Evolutionary conservation across 345 rosid genomes (phyloP).

Genomic region (Lumnitzera littorea): DNA sequence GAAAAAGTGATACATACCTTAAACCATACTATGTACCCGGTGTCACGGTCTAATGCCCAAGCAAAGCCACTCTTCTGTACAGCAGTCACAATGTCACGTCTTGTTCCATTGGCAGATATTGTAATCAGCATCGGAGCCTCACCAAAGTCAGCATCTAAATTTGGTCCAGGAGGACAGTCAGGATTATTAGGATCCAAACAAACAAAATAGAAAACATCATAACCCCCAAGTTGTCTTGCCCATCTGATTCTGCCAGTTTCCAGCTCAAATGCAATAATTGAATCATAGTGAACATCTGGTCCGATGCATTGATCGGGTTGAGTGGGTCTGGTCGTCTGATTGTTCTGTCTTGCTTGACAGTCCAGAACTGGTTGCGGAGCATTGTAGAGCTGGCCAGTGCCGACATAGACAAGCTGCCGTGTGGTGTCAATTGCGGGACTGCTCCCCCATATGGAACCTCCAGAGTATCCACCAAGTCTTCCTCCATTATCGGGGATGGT

Average conservation of each 20-base stretch:
- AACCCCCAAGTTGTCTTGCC: constrained; percentile 35
- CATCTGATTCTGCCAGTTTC: constrained; percentile 26
- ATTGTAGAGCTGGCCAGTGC: constrained; percentile 32
- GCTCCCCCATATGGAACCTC: constrained; percentile 46
- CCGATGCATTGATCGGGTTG: constrained; percentile 33
- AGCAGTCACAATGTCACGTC: constrained; percentile 20
- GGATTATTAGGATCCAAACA: constrained; percentile 38
- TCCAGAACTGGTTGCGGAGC: constrained; percentile 25
- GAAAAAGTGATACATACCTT: constrained; percentile 15
- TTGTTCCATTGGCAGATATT: constrained; percentile 8
- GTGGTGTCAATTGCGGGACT: constrained; percentile 31
- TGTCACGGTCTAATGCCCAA: constrained; percentile 38
- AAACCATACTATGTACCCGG: constrained; percentile 30
- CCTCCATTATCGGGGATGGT: constrained; percentile 39
- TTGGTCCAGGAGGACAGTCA: constrained; percentile 43
- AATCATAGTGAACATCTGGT: constrained; percentile 24
- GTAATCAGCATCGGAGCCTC: constrained; percentile 36
- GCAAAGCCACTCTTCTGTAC: constrained; percentile 45
- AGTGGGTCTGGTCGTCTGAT: constrained; percentile 25
- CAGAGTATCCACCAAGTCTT: constrained; percentile 29
- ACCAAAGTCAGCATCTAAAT: constrained; percentile 47
- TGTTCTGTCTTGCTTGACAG: constrained; percentile 35
- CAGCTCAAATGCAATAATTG: constrained; percentile 23
- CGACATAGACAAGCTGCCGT: constrained; percentile 30
- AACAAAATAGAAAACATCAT: constrained; percentile 31